Base-by-base conservation (phyloP, 2,329 filamentous ascomycete genomes). In the Hypoxylon sp. region DNA sequence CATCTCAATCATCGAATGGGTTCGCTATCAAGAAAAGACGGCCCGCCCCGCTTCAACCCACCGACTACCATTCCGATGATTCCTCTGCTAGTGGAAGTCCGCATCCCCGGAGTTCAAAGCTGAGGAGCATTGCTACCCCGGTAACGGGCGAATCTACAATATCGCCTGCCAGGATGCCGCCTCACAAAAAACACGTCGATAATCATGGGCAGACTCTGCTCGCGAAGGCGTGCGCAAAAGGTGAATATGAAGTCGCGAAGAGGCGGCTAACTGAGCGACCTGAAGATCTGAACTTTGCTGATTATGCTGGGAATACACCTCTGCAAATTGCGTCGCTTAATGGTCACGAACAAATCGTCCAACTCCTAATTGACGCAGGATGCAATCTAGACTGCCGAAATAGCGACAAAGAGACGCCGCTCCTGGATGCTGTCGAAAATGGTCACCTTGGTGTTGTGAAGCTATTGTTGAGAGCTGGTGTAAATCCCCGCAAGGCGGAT, bases 361-460 rank as follows among this genome's bases (percentile, higher is more conserved):
- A 92, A 77, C 91, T 97, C 58, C 83, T 99, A 42, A 89, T 99
- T 68, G 88, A 93, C 7, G 91, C 93, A 69, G 93, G 93, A 35
- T 97, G 94, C 80, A 91, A 93, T 61, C 86, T 96, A 50, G 92
- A 98, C 75, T 95, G 87, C 75, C 83, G 90, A 64, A 90, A 92
- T 74, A 90, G 93, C 74, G 91, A 94, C 74, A 93, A 93, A 75
- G 96, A 99, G 75, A 98, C 96, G 0, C 96, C 96, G 29, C 86
- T 99, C 37, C 91, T 99, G 59, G 96, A 99, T 82, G 96, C 96
- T 4, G 94, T 98, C 29, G 96, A 98, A 74, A 99, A 99, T 75
- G 93, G 93, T 0, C 94, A 99, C 77, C 79, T 97, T 6, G 92
- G 92, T 17, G 95, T 98, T 3, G 92, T 99, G 46, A 93, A 90